Evolutionary conservation across 2,329 filamentous ascomycete species (phyloP), one percentile per base, ranked within the genome.

Genomic region (Aciculosporium take): DNA sequence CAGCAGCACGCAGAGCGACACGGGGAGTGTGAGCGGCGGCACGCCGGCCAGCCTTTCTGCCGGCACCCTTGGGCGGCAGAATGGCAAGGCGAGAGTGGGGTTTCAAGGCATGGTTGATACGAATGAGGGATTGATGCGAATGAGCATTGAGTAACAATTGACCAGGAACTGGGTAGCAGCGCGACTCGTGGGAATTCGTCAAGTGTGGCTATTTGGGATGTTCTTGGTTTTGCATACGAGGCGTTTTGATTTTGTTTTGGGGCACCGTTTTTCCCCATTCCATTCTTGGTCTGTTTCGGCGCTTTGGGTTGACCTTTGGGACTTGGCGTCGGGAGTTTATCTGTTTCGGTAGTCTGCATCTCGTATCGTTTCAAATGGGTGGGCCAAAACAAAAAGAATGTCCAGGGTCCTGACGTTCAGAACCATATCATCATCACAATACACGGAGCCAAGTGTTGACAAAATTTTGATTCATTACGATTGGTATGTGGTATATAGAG

Each of bases 101-200:
- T 72, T 93, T 50, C 88, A 95, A 61, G 86, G 88, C 1, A 95
- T 96, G 88, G 82, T 76, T 15, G 89, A 95, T 61, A 89, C 89
- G n/a, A 86, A 86, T 56, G 89, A 95, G 58, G 84, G 87, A 2
- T 70, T 95, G 49, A 94, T 94, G 81, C 87, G 89, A 53, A 91
- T 96, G 84, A 94, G 84, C 60, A 94, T 95, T 54, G 88, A 95
- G 59, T 94, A 42, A 23, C 25, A 12, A 39, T 13, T 3, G 20
- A 24, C 13, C 7, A n/a, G 3, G 3, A 5, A 10, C 31, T 23
- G 43, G 46, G 28, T 37, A 39, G 36, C 7, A 10, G 12, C 12
- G 5, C 30, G 9, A 13, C 21, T 23, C 34, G 15, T 20, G 17
- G 8, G 6, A 34, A n/a, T n/a, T n/a, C n/a, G n/a, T n/a, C n/a